phyloP scores from a whole-genome alignment of 2,329 filamentous ascomycete genomes.

The Fusarium gaditjirri region DNA sequence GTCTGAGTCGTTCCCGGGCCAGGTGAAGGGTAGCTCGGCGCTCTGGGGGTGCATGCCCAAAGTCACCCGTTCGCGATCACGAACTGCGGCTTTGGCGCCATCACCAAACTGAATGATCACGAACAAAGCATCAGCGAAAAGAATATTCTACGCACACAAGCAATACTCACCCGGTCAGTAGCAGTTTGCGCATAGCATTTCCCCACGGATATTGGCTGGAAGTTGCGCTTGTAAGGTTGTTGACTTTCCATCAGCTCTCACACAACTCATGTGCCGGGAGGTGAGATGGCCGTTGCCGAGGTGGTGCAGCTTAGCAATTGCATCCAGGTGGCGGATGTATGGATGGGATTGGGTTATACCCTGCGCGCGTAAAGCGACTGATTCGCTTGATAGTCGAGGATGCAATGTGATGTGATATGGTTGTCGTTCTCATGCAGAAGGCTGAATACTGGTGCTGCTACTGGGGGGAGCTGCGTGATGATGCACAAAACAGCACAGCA shows the following conservation, averaged over 20 bases:
- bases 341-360: neutral
- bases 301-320: conserved; percentile 35
- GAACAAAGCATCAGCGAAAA: conserved; percentile 19
- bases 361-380: neutral
- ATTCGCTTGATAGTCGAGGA: neutral
- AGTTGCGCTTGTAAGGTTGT: conserved; percentile 31
- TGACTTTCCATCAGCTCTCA: conserved; percentile 43
- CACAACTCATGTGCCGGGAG: conserved; percentile 31
- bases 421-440: conserved; percentile 12
- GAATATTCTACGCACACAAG: neutral
- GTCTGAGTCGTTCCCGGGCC: conserved; percentile 44
- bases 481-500: conserved; percentile 4
- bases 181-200: conserved; percentile 52
- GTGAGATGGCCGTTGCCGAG: conserved; percentile 28
- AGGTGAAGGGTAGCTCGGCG: conserved; percentile 44
- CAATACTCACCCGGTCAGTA: conserved; percentile 49
- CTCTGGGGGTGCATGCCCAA: conserved; percentile 39
- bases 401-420: neutral
- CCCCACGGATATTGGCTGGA: conserved; percentile 48
- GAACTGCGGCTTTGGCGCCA: conserved; percentile 48
- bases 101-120: conserved; percentile 50
- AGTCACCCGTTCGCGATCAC: conserved; percentile 49
- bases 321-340: neutral
- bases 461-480: conserved; percentile 9
- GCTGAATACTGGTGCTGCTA: neutral